Evolutionary conservation across 2,329 filamentous ascomycete species (phyloP).

Genomic region (Cadophora sp.): DNA sequence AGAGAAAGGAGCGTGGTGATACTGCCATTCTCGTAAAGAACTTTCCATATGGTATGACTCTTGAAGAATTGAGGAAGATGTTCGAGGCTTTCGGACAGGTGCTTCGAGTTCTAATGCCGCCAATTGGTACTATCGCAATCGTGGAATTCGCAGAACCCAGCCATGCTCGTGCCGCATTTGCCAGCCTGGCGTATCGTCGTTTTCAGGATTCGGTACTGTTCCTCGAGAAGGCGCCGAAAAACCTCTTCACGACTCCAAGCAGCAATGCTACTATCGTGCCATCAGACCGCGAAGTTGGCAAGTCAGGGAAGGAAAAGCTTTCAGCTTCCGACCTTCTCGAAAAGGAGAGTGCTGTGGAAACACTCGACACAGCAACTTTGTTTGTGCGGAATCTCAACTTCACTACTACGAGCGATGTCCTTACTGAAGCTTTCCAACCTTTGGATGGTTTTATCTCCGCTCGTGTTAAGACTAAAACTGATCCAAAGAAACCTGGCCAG

Average conservation of each 20-base stretch:
- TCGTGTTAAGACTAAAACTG: constrained; percentile 89
- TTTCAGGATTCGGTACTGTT: constrained; percentile 92
- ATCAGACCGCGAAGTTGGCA: constrained; percentile 30
- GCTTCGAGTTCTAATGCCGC: constrained; percentile 86
- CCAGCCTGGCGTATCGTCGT: constrained; percentile 84
- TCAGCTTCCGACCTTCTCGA: constrained; percentile 74
- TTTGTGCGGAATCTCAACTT: constrained; percentile 97
- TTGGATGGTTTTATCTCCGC: constrained; percentile 90
- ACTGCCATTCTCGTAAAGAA: constrained; percentile 93
- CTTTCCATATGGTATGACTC: constrained; percentile 73
- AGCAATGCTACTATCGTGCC: constrained; percentile 28
- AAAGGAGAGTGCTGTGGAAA: constrained; percentile 56
- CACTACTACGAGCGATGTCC: constrained; percentile 76
- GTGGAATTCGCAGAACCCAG: constrained; percentile 83
- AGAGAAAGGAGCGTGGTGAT: constrained; percentile 82
- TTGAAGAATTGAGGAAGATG: constrained; percentile 59
- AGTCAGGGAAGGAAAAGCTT: constrained; percentile 59
- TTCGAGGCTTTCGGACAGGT: constrained; percentile 74
- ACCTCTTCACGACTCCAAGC: constrained; percentile 64
- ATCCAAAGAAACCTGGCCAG: constrained; percentile 89
- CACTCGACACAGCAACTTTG: constrained; percentile 76
- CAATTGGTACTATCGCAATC: constrained; percentile 91
- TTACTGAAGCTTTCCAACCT: constrained; percentile 79
- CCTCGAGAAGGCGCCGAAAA: constrained; percentile 89
- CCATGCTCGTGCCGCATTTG: constrained; percentile 84